phyloP scores from a whole-genome alignment of 2,329 filamentous ascomycete genomes.

The Lachnellula willkommii region DNA sequence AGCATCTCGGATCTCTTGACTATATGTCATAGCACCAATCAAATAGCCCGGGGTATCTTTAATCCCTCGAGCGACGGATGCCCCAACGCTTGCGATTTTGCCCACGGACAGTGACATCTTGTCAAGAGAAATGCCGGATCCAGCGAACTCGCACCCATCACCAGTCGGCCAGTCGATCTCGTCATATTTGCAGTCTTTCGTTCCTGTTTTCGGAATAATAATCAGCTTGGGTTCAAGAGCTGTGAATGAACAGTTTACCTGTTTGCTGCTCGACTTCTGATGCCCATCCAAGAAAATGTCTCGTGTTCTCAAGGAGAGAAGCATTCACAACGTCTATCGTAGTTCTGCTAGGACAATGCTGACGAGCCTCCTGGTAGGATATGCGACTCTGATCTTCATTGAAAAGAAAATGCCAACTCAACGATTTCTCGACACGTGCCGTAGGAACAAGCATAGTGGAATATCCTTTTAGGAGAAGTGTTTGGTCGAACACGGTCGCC shows the following conservation, averaged over 20 bases:
- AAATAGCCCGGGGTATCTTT: constrained; percentile 1
- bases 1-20: background rate
- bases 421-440: background rate
- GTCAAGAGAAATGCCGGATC: background rate
- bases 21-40: background rate
- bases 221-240: too few species aligned
- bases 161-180: too few species aligned
- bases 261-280: too few species aligned
- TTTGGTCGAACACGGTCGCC: background rate
- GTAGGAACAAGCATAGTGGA: constrained; percentile 6
- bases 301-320: background rate
- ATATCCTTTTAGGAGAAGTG: constrained; percentile 5
- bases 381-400: background rate
- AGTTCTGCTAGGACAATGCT: background rate
- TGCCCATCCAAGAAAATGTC: too few species aligned
- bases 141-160: background rate
- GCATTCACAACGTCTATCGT: background rate
- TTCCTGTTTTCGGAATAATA: too few species aligned
- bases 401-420: constrained; percentile 1
- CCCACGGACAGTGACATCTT: background rate
- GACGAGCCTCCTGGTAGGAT: background rate
- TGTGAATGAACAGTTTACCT: too few species aligned
- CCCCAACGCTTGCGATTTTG: background rate
- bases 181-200: too few species aligned
- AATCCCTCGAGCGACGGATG: background rate